These are phyloP conservation scores for Trichosporon ovoides DNA, from an alignment of 1,284 basidiomycete genomes.

Conservation along the genomic window DNA sequence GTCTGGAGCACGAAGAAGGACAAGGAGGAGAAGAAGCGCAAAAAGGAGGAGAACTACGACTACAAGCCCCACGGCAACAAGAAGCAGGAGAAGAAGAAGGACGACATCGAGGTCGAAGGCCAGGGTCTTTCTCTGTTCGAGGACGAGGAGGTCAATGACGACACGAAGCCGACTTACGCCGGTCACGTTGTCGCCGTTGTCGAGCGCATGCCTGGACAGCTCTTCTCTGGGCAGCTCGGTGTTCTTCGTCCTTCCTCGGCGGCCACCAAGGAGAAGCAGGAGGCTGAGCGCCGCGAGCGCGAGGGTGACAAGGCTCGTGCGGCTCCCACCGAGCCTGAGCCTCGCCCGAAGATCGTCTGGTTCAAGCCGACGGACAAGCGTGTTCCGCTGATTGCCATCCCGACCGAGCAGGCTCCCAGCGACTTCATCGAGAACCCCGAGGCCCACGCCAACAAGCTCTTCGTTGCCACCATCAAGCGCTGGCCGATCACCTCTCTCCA, in stretches of 20 bases:
- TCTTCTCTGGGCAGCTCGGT: conserved; percentile 95
- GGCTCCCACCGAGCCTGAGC: conserved; percentile 59
- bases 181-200: conserved; percentile 98
- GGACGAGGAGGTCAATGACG: conserved; percentile 96
- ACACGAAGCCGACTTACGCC: conserved; percentile 76
- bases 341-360: conserved; percentile 97
- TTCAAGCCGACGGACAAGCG: conserved; percentile 99
- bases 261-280: conserved; percentile 99
- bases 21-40: conserved; percentile 99
- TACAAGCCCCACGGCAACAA: conserved; percentile 66
- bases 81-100: conserved; percentile 99
- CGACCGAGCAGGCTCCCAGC: conserved; percentile 94
- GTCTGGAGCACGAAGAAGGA: conserved; percentile 99
- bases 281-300: conserved; percentile 91
- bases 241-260: conserved; percentile 93
- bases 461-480: conserved; percentile 97
- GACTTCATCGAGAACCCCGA: conserved; percentile 96
- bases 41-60: conserved; percentile 94
- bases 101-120: conserved; percentile 98
- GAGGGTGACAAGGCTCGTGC: conserved; percentile 66
- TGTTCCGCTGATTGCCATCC: conserved; percentile 97
- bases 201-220: conserved; percentile 95
- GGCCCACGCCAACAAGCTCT: conserved; percentile 80
- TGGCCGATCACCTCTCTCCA: conserved; percentile 83
- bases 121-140: conserved; percentile 94